Evolutionary conservation across 1,284 basidiomycete species (phyloP), one percentile per base, ranked within the genome.

Genomic region (Fomes fomentarius): DNA sequence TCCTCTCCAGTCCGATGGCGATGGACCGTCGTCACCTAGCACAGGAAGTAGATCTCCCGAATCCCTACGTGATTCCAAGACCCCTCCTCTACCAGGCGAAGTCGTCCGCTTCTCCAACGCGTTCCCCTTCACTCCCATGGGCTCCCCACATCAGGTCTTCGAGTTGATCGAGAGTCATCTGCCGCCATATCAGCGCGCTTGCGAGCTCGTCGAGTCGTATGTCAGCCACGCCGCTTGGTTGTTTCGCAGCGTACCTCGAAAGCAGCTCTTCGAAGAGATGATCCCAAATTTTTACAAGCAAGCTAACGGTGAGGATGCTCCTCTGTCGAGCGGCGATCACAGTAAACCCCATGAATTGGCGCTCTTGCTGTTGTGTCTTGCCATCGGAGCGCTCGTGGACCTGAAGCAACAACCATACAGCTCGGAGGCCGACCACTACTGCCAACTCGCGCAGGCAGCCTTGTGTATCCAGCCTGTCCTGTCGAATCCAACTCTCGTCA

Each of bases 91-190:
- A 3, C 68, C 75, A 5, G 69, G 71, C 40, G 76, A 81, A 10
- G 66, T 83, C 41, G 68, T 71, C 11, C 74, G 80, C 58, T 86
- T 87, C 66, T 83, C 85, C 1, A 74, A 76, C 35, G 69, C 80
- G 8, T 88, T 88, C 65, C 86, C 85, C 0, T 85, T 88, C 65
- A 83, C 83, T 0, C 84, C 84, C 11, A 69, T 83, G 62, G 84
- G 84, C 2, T 67, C 77, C 4, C 63, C 75, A 1, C 63, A 69
- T 5, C 74, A 75, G 22, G 75, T 82, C 12, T 76, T 79, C 55
- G 71, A 74, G 26, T 62, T 84, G 31, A 77, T 89, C 35, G 73
- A 79, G 44, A 54, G 57, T 21, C 63, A 67, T 52, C 64, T 74
- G 1, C 72, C 72, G 2, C 26, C 63, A 10, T 68, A 69, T 54